A percentile compares a stretch with the other conserved stretches of the same genome.
Evolutionary conservation across 2,329 filamentous ascomycete genomes (phyloP).

Genomic region (Cercospora brassicicola): DNA sequence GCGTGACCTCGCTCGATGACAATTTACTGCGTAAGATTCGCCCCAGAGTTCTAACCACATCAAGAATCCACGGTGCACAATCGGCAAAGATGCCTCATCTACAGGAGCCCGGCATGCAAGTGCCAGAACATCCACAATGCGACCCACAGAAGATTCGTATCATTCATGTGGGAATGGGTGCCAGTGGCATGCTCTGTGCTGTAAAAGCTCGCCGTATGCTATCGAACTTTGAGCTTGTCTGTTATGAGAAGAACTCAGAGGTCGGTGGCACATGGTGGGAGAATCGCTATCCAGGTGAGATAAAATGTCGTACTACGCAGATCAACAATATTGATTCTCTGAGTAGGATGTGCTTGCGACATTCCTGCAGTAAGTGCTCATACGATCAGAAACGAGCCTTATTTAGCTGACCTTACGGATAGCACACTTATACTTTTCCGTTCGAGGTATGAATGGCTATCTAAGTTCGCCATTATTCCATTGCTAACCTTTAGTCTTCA

Average conservation of each 20-base stretch:
- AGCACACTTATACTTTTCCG: conserved; percentile 39
- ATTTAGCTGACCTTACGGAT: not conserved
- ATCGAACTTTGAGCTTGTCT: conserved; percentile 38
- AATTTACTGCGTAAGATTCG: too few species aligned
- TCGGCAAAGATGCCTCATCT: conserved; percentile 21
- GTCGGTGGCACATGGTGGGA: conserved; percentile 44
- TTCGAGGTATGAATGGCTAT: conserved; percentile 12
- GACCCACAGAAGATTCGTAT: conserved; percentile 24
- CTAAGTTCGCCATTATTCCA: too few species aligned
- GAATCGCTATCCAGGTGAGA: conserved; percentile 11
- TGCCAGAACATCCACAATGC: conserved; percentile 26
- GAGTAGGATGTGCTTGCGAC: conserved; percentile 39
- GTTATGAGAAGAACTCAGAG: conserved; percentile 44
- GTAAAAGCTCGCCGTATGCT: conserved; percentile 23
- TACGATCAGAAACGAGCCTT: too few species aligned
- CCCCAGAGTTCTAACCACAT: too few species aligned
- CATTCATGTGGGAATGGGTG: conserved; percentile 29
- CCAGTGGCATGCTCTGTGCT: conserved; percentile 21
- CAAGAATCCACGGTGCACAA: too few species aligned
- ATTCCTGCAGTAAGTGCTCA: conserved; percentile 30
- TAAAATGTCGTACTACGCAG: too few species aligned
- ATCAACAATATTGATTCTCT: not conserved
- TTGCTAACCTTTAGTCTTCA: too few species aligned
- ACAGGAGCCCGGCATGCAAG: conserved; percentile 19
- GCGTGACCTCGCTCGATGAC: too few species aligned